These are phyloP conservation scores for Psidium friedrichsthalianum DNA, from an alignment of 345 rosid species.

Conservation along the genomic window DNA sequence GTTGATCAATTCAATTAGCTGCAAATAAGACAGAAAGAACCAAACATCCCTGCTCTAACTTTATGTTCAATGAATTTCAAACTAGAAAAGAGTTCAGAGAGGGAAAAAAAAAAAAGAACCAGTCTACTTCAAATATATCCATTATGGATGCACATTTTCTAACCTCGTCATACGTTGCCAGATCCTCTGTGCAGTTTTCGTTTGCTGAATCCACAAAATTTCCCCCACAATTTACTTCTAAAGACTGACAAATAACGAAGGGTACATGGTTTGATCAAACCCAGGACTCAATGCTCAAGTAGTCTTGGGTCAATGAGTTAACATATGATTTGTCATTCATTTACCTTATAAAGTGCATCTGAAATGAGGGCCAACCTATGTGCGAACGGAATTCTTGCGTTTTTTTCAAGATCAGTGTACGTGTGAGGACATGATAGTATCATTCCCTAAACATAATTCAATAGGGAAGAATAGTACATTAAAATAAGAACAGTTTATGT, in stretches of 20 bases:
- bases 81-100: no score
- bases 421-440: neutral
- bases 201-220: slow-evolving; percentile 1
- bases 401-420: neutral
- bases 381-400: neutral
- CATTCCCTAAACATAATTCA: neutral
- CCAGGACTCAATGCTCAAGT: neutral
- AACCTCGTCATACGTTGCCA: neutral
- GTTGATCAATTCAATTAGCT: neutral
- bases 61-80: neutral
- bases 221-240: neutral
- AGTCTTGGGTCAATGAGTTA: neutral
- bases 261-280: neutral
- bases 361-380: neutral
- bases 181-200: slow-evolving; percentile 6
- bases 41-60: neutral
- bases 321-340: neutral
- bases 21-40: neutral
- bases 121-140: neutral
- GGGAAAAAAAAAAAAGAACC: neutral
- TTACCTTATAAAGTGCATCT: neutral
- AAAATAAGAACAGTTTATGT: neutral
- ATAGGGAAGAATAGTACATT: neutral
- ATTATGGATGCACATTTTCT: neutral
- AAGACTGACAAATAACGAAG: neutral